Evolutionary conservation across 2,329 filamentous ascomycete species (phyloP), one percentile per base, ranked within the genome.

Genomic region (Thelonectria blattea): DNA sequence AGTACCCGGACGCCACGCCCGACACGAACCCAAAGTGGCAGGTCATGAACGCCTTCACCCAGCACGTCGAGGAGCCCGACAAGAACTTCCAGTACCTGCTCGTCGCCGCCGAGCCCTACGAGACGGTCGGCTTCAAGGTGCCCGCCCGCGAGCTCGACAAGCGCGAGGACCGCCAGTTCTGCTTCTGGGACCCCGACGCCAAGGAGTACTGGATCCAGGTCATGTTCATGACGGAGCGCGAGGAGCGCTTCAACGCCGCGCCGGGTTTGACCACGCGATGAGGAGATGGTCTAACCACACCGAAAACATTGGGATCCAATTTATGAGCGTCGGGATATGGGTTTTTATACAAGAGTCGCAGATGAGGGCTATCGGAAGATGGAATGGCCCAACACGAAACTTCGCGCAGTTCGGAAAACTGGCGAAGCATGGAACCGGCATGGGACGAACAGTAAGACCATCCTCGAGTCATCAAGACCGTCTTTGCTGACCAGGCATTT

Each of bases 121-220:
- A 99, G 86, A 98, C 93, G 2, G 96, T 94, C 75, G 92, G 87
- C 5, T 98, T 99, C 78, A 99, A 99, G 83, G 83, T 99, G 56
- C 95, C 97, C 76, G 92, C 93, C 5, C 84, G 92, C 61, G 95
- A 98, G 81, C 88, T 99, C 61, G 95, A 99, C 79, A 87, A 93
- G 70, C 85, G 91, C 22, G 93, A 96, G 67, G 93, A 91, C 58
- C 86, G 89, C 71, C 95, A 93, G 77, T 99, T 94, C 85, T 90
- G 87, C 55, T 98, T 93, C 88, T 99, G 93, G 83, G 95, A 99
- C 78, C 89, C 90, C 62, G 95, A 99, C 76, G 88, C 90, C 65
- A 97, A 96, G 83, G 94, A 98, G 81, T 99, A 96, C 74, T 98
- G 93, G 92, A 86, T 97, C 42, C 95, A 98, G 82, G 85, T 99